Percentiles rank a stretch among this genome's conserved stretches.
Conservation (phyloP, 2,329 filamentous ascomycete genomes). For the Exophiala calicioides region DNA sequence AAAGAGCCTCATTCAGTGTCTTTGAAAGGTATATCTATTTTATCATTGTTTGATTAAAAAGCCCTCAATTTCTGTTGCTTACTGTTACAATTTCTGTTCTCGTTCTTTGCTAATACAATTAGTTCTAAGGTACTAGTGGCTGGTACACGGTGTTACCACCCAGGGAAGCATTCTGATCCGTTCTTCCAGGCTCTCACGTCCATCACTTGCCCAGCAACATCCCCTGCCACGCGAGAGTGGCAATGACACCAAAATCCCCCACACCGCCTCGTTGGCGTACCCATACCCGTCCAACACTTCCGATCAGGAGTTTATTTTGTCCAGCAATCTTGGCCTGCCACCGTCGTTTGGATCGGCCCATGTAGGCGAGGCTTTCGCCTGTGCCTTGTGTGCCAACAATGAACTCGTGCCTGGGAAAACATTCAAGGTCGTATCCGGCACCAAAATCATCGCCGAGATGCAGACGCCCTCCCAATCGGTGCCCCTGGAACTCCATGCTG, state of each 20-base stretch:
- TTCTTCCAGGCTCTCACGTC: conserved; percentile 70
- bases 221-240: conserved; percentile 47
- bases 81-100: conserved; percentile 16
- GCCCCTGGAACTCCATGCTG: conserved; percentile 56
- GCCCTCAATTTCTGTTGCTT: conserved; percentile 4
- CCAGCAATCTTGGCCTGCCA: conserved; percentile 70
- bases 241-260: conserved; percentile 51
- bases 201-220: conserved; percentile 49
- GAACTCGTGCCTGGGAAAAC: conserved; percentile 57
- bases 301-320: conserved; percentile 56
- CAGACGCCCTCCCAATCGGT: conserved; percentile 81
- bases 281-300: conserved; percentile 57
- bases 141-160: background rate
- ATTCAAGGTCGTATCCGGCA: conserved; percentile 63
- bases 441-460: conserved; percentile 88
- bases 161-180: conserved; percentile 5
- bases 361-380: conserved; percentile 92
- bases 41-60: too few species aligned
- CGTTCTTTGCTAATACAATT: conserved; percentile 9
- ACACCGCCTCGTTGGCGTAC: conserved; percentile 74
- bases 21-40: conserved; percentile 59
- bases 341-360: conserved; percentile 92
- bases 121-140: conserved; percentile 56
- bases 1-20: conserved; percentile 80
- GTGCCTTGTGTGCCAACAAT: conserved; percentile 94